A percentile compares a stretch with the other conserved stretches of the same genome.
Conservation (phyloP, 805 yeast genomes). For the Naumovozyma baii region DNA sequence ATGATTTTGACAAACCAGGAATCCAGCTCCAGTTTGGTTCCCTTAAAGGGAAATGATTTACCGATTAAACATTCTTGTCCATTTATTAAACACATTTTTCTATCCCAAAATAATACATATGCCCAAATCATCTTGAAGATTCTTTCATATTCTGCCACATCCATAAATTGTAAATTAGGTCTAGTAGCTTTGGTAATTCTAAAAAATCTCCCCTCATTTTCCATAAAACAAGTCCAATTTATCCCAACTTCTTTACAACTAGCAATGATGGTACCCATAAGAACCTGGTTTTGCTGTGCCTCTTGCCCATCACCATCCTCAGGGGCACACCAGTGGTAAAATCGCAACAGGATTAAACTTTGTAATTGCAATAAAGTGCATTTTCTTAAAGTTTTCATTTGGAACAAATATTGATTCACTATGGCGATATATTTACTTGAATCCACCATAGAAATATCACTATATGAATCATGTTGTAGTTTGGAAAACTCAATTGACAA, state of each 20-base stretch:
- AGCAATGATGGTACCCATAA: constrained; percentile 24
- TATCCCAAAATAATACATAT: constrained; percentile 24
- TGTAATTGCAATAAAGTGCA: constrained; percentile 24
- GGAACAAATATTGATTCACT: constrained; percentile 17
- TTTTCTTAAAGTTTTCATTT: constrained; percentile 21
- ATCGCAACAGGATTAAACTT: constrained; percentile 19
- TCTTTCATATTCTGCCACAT: constrained; percentile 9
- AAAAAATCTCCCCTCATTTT: constrained; percentile 11
- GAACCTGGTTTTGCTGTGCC: constrained; percentile 21
- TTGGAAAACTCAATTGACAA: constrained; percentile 18
- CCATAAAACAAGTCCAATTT: constrained; percentile 17
- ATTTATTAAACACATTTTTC: constrained; percentile 21
- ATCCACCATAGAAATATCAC: constrained; percentile 11
- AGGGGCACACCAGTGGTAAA: constrained; percentile 28
- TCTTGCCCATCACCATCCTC: constrained; percentile 28
- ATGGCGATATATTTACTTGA: constrained; percentile 19
- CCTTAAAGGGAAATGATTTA: constrained; percentile 12
- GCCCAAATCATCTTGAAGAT: constrained; percentile 21
- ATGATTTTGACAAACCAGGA: constrained; percentile 17
- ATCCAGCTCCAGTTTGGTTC: not conserved
- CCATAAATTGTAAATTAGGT: constrained; percentile 11
- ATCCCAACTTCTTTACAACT: constrained; percentile 25
- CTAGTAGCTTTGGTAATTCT: constrained; percentile 15
- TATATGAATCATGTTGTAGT: constrained; percentile 1
- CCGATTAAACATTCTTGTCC: constrained; percentile 25